Percentiles rank a stretch among this genome's conserved stretches.
These are phyloP conservation scores for Phytophthora citrophthora DNA, from an alignment of 352 stramenopile genomes.

Conservation along the genomic window DNA sequence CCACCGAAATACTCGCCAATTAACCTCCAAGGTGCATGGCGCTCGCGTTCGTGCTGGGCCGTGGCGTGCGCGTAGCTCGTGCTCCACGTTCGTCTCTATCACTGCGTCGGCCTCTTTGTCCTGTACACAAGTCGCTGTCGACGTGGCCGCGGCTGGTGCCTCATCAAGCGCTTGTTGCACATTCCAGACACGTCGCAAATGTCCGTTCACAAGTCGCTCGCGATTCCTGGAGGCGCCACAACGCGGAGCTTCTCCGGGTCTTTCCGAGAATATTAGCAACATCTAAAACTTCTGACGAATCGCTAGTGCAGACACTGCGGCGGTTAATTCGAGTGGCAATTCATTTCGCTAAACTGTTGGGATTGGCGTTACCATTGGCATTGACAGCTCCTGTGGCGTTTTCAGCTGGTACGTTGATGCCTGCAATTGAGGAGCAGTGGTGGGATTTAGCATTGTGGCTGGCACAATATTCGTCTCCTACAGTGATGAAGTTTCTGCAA, in stretches of 20 bases:
- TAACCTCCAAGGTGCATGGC: neutral
- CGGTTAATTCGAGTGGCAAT: constrained; percentile 54
- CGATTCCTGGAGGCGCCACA: constrained; percentile 27
- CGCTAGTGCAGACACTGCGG: constrained; percentile 41
- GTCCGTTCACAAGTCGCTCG: constrained; percentile 14
- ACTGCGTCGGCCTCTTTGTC: neutral
- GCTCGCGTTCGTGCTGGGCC: constrained; percentile 2
- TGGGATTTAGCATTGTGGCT: constrained; percentile 72
- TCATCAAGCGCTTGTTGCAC: constrained; percentile 28
- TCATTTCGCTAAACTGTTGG: constrained; percentile 68
- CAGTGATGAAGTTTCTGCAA: constrained; percentile 96
- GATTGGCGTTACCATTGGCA: constrained; percentile 54
- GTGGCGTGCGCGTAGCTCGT: constrained; percentile 5
- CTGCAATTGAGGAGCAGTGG: constrained; percentile 53
- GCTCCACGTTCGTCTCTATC: constrained; percentile 1
- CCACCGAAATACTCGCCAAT: neutral
- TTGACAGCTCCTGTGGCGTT: constrained; percentile 50
- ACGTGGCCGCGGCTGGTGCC: constrained; percentile 27
- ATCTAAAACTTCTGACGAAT: constrained; percentile 12
- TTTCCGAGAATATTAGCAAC: constrained; percentile 41
- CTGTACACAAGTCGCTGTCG: constrained; percentile 7
- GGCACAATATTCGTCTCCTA: constrained; percentile 80
- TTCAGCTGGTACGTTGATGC: constrained; percentile 22
- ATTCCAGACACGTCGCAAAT: constrained; percentile 6
- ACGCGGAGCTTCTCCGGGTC: constrained; percentile 21